Evolutionary conservation across 768 basidiomycete species (phyloP).

Genomic region (Mrakia frigida): DNA sequence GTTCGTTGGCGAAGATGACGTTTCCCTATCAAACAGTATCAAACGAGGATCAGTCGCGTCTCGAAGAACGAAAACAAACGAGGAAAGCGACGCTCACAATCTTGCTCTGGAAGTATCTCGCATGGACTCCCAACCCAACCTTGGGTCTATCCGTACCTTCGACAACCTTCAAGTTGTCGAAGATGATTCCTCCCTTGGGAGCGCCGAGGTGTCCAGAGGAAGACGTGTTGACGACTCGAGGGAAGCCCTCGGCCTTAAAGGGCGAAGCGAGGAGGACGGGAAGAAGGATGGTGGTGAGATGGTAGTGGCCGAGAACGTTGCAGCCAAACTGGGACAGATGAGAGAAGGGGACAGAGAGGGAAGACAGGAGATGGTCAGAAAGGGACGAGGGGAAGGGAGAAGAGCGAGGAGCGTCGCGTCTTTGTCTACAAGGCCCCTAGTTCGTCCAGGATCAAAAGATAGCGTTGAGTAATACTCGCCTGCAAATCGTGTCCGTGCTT

Average conservation of each 20-base stretch:
- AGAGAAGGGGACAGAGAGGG: conserved; percentile 16
- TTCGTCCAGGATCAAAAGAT: neutral
- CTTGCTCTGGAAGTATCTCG: conserved; percentile 34
- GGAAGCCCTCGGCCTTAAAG: conserved; percentile 14
- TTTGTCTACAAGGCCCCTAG: too few species aligned
- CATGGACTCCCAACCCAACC: neutral
- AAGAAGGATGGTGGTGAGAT: conserved; percentile 32
- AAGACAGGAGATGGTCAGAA: neutral
- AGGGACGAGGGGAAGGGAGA: too few species aligned
- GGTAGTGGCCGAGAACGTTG: conserved; percentile 33
- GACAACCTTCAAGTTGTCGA: conserved; percentile 25
- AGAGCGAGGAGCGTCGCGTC: conserved; percentile 21
- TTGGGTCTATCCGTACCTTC: neutral
- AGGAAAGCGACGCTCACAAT: conserved; percentile 1
- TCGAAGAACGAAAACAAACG: neutral
- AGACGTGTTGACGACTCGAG: conserved; percentile 31
- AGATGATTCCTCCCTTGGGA: conserved; percentile 24
- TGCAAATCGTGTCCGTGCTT: conserved; percentile 19
- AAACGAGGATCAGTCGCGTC: too few species aligned
- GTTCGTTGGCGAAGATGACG: conserved; percentile 33
- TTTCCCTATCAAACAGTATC: conserved; percentile 15
- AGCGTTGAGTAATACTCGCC: neutral
- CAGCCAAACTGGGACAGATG: conserved; percentile 30
- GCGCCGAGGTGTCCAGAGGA: conserved; percentile 13
- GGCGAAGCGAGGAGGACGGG: conserved; percentile 31